Percentiles rank a stretch among this genome's conserved stretches.
phyloP scores from a whole-genome alignment of 2,329 filamentous ascomycete genomes.

The Claviceps paspali region DNA sequence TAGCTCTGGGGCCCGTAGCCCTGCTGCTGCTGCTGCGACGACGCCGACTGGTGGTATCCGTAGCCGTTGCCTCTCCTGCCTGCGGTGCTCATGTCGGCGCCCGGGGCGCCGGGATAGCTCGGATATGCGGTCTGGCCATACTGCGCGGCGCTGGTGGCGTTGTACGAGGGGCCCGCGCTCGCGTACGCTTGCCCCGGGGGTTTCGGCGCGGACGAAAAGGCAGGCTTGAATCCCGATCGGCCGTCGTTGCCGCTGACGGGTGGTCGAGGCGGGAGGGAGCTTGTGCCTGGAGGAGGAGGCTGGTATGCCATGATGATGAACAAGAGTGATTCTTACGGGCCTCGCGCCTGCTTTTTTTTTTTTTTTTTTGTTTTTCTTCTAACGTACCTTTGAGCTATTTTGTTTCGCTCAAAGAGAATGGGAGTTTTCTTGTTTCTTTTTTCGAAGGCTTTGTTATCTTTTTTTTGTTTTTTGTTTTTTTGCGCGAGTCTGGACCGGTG shows the following conservation, averaged over 20 bases:
- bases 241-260: constrained; percentile 35
- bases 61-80: constrained; percentile 1
- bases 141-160: constrained; percentile 6
- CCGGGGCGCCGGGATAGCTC: constrained; percentile 19
- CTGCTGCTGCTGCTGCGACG: no score
- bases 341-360: background rate
- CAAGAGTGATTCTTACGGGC: constrained; percentile 19
- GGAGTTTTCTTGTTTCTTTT: background rate
- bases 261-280: constrained; percentile 57
- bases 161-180: constrained; percentile 13
- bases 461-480: background rate
- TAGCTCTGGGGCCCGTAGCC: constrained; percentile 14
- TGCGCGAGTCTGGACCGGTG: background rate
- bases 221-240: constrained; percentile 29
- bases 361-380: constrained; percentile 3
- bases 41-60: constrained; percentile 8
- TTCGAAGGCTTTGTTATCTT: background rate
- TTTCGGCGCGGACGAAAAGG: constrained; percentile 29
- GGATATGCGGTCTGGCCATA: constrained; percentile 8
- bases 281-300: constrained; percentile 66
- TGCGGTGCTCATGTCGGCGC: constrained; percentile 11
- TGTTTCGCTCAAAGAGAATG: constrained; percentile 19
- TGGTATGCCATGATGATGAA: constrained; percentile 81
- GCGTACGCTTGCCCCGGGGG: constrained; percentile 24
- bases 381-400: constrained; percentile 37